A percentile compares a stretch with the other conserved stretches of the same genome.
phyloP scores from a whole-genome alignment of 1,284 basidiomycete species.

The Exsudoporus floridanus region DNA sequence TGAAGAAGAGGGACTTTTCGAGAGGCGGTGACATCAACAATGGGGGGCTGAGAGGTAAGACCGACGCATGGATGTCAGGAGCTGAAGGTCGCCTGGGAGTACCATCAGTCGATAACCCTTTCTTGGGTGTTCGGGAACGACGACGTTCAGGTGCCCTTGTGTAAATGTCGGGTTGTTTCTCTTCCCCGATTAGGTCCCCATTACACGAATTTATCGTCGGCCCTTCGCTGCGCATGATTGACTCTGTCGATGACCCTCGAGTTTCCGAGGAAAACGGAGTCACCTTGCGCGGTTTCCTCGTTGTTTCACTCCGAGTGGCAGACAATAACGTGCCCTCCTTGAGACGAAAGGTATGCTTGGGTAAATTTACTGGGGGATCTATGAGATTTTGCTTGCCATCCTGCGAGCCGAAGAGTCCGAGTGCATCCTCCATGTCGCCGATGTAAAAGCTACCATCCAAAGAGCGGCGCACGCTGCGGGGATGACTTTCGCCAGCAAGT shows the following conservation, averaged over 20 bases:
- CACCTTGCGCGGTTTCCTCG: conserved; percentile 5
- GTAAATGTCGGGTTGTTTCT: conserved; percentile 14
- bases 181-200: background rate
- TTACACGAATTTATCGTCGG: background rate
- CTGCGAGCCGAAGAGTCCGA: background rate
- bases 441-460: background rate
- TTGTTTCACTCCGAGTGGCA: background rate
- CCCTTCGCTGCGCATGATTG: background rate
- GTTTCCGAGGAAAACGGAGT: conserved; percentile 12
- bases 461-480: background rate
- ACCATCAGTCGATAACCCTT: background rate
- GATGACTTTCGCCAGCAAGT: background rate
- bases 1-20: conserved; percentile 31
- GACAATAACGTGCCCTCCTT: background rate
- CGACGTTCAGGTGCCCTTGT: conserved; percentile 18
- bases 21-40: conserved; percentile 34
- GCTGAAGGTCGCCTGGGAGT: conserved; percentile 11
- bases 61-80: conserved; percentile 20
- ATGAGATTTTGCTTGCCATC: background rate
- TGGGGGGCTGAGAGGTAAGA: conserved; percentile 32
- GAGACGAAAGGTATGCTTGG: background rate
- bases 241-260: background rate
- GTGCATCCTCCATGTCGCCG: background rate
- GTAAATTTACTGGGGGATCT: background rate
- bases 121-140: conserved; percentile 8